Evolutionary conservation across 1,139 yeast species (phyloP).

Genomic region (Candida labiduridarum): DNA sequence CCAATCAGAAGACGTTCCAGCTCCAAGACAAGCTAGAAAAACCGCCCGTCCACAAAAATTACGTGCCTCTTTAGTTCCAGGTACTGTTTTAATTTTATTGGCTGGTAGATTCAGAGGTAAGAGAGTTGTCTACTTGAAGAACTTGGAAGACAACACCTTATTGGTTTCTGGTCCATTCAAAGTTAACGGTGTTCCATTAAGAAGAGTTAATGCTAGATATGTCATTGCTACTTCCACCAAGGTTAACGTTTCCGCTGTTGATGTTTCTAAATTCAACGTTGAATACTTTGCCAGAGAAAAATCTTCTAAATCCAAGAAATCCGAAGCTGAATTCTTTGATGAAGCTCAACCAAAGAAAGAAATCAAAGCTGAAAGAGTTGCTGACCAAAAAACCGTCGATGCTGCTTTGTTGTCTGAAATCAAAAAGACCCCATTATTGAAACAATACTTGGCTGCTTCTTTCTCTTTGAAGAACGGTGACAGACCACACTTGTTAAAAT

Average conservation of each 20-base stretch:
- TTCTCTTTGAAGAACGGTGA: constrained; percentile 99
- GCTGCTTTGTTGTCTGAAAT: constrained; percentile 91
- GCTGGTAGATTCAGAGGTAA: constrained; percentile 99
- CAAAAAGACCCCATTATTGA: constrained; percentile 97
- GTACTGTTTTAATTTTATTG: constrained; percentile 95
- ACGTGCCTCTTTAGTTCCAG: constrained; percentile 97
- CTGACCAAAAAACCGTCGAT: constrained; percentile 97
- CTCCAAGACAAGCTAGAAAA: constrained; percentile 87
- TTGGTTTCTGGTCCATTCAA: constrained; percentile 99
- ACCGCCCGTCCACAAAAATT: constrained; percentile 92
- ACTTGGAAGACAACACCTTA: constrained; percentile 97
- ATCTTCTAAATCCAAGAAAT: constrained; percentile 73
- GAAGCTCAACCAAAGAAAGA: constrained; percentile 87
- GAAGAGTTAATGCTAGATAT: constrained; percentile 99
- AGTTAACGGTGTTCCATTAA: constrained; percentile 99
- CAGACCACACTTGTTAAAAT: constrained; percentile 98
- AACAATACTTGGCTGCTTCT: constrained; percentile 95
- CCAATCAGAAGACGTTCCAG: constrained; percentile 92
- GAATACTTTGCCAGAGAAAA: constrained; percentile 98
- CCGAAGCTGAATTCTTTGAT: constrained; percentile 95
- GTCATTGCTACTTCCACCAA: constrained; percentile 98
- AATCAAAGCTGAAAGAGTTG: constrained; percentile 92
- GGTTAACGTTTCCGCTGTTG: constrained; percentile 78
- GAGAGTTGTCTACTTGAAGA: constrained; percentile 98
- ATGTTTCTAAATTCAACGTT: constrained; percentile 90